Evolutionary conservation across 73 alveolate genomes (phyloP), one percentile per base, ranked within the genome.

Genomic region (Paramecium sonneborni): DNA sequence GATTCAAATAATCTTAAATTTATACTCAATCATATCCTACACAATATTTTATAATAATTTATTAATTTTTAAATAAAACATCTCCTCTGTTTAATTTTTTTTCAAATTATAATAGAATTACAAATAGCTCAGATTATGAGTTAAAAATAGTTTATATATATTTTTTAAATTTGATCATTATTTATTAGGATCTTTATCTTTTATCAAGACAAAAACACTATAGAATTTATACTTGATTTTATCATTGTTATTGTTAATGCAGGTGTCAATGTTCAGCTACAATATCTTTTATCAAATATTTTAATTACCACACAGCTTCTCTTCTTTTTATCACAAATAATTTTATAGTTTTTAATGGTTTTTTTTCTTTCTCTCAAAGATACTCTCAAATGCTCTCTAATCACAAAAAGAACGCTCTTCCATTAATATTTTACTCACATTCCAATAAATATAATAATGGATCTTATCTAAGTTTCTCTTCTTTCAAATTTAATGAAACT

Each of bases 41-140:
- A 72, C 32, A 92, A 58, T 96, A 97, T 30, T 85, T 94, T 26
- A 96, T 96, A 85, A 68, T 93, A 15, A 97, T 96, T 23, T 90
- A 46, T 79, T 95, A 95, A 43, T 96, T 98, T 44, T 92, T 94
- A 11, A 95, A 88, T 85, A 94, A 14, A 97, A 85, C 97, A 97
- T 93, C 76, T 82, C 95, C 93, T 97, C 99, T 14, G 96, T 96
- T 9, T 98, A 98, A 52, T 52, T 52, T 52, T 52, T 52, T 52
- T n/a, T n/a, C n/a, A n/a, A n/a, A n/a, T n/a, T n/a, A n/a, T n/a
- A n/a, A n/a, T n/a, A n/a, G n/a, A n/a, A n/a, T n/a, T n/a, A n/a
- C n/a, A n/a, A n/a, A n/a, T n/a, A n/a, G n/a, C n/a, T n/a, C n/a
- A n/a, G n/a, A n/a, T n/a, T n/a, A n/a, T n/a, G n/a, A n/a, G n/a